Percentiles rank a stretch among this genome's conserved stretches.
phyloP scores from a whole-genome alignment of 257 asterid genomes.

The Solanum sparsipilum region DNA sequence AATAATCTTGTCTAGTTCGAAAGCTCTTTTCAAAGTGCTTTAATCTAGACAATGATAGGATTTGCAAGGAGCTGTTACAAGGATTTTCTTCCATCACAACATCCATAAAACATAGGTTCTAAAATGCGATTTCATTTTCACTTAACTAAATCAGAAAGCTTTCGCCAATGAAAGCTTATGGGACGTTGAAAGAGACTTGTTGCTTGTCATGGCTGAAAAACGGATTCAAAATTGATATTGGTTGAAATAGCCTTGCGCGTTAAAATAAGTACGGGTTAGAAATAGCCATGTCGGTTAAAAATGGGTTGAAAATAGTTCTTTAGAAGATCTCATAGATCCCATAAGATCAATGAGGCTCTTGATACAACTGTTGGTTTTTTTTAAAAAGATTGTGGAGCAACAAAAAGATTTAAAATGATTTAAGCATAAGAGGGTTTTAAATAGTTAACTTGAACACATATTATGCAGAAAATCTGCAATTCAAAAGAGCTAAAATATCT shows the following conservation, averaged over 20 bases:
- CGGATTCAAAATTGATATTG: neutral
- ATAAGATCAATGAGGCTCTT: neutral
- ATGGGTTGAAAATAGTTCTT: neutral
- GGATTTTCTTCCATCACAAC: neutral
- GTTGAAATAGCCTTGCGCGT: neutral
- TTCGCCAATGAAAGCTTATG: neutral
- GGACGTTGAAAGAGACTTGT: neutral
- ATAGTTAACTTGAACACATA: neutral
- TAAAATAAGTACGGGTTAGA: neutral
- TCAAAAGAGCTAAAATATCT: neutral
- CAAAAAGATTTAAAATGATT: neutral
- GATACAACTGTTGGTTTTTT: neutral
- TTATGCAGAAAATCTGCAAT: neutral
- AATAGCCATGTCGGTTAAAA: neutral
- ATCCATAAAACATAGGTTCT: neutral
- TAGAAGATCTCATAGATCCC: neutral
- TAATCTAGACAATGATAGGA: neutral
- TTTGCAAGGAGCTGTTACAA: neutral
- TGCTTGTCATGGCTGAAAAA: neutral
- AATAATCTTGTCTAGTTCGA: neutral
- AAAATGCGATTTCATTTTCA: neutral
- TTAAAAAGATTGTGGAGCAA: neutral
- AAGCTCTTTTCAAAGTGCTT: neutral
- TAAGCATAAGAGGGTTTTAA: neutral
- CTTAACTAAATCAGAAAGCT: neutral